Conservation (phyloP, 228 moss, liverwort and hornwort genomes). For the Sphagnum fallax region DNA sequence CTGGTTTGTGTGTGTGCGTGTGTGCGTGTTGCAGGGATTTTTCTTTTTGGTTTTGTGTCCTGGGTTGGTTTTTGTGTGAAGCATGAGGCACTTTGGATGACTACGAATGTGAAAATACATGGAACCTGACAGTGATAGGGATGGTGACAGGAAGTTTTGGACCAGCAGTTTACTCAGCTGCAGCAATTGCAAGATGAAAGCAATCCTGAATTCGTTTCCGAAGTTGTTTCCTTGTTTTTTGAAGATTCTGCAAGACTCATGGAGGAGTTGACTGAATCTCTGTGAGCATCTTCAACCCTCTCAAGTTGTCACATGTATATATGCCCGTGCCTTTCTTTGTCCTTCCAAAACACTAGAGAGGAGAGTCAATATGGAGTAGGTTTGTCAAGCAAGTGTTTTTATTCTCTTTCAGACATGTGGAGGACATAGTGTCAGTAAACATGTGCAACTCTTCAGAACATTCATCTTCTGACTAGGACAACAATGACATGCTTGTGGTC, state of each 20-base stretch:
- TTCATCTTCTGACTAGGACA: too few relatives aligned
- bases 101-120: neutral
- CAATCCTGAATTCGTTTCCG: constrained; percentile 80
- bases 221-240: constrained; percentile 82
- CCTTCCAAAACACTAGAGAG: too few relatives aligned
- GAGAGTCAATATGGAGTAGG: too few relatives aligned
- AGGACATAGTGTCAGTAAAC: too few relatives aligned
- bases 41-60: neutral
- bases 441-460: too few relatives aligned
- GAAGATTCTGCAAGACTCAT: constrained; percentile 83
- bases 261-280: constrained; percentile 59
- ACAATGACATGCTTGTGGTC: too few relatives aligned
- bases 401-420: too few relatives aligned
- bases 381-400: too few relatives aligned
- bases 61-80: too few relatives aligned
- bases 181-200: constrained; percentile 90
- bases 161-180: constrained; percentile 91
- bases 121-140: neutral
- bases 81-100: neutral
- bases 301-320: too few relatives aligned
- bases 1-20: neutral
- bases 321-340: too few relatives aligned
- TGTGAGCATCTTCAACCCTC: constrained; percentile 32
- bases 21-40: neutral
- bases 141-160: constrained; percentile 59